Percentiles rank a stretch among this genome's conserved stretches.
These are phyloP conservation scores for Pseudocercospora fuligena DNA, from an alignment of 2,329 filamentous ascomycete species.

Conservation along the genomic window DNA sequence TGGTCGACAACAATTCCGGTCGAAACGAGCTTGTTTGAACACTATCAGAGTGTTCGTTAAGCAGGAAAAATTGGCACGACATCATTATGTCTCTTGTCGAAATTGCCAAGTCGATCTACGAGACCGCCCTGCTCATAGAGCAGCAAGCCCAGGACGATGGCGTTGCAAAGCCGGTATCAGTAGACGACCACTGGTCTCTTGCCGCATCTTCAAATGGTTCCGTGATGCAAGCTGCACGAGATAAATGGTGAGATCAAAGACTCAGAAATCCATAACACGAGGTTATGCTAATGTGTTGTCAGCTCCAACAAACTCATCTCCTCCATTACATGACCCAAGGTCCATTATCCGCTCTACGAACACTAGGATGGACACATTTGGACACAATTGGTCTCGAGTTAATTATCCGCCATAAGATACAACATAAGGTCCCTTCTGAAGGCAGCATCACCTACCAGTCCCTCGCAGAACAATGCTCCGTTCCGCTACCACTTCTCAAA, in stretches of 20 bases:
- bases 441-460: background rate
- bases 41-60: background rate
- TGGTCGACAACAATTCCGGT: background rate
- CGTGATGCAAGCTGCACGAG: background rate
- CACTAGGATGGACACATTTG: background rate
- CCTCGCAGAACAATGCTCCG: background rate
- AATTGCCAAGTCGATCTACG: background rate
- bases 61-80: background rate
- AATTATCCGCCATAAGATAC: background rate
- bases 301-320: background rate
- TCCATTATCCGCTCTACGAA: background rate
- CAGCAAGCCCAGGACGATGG: background rate
- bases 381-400: background rate
- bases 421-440: background rate
- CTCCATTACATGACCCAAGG: background rate
- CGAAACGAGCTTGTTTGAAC: background rate
- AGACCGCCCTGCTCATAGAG: background rate
- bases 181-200: slow-evolving; percentile 3
- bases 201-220: background rate
- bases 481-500: background rate
- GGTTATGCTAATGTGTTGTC: background rate
- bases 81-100: background rate
- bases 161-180: background rate
- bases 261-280: background rate
- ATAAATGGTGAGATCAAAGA: background rate